Evolutionary conservation across 768 basidiomycete species (phyloP), one percentile per base, ranked within the genome.

Genomic region (Favolaschia claudopus): DNA sequence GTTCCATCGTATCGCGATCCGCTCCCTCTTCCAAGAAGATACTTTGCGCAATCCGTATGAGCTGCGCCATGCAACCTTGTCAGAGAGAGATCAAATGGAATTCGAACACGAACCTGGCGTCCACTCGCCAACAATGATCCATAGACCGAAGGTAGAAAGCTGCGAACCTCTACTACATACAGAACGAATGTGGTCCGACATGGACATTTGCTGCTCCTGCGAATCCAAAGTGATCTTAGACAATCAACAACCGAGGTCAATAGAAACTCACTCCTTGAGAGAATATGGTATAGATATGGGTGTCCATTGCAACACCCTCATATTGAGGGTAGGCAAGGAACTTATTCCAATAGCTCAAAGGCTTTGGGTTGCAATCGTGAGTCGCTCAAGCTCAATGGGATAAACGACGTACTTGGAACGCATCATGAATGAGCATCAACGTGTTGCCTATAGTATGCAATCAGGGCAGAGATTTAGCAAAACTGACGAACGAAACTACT

Each of bases 91-190:
- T 17, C 4, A 19, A 15, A 14, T 20, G 38, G n/a, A 7, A 42
- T 1, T 15, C 19, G 15, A 32, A 25, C 3, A 44, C 46, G 10
- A 39, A 59, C 62, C 62, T 20, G 91, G 83, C 1, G 90, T 87
- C 88, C 92, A 97, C 76, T 97, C 95, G 37, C 95, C 94, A 24
- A 95, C 92, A 39, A 95, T 79, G 15, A 85, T 81, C 94, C 92
- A 94, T 25, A 95, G 81, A 34, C 84, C 80, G 64, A 86, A 87
- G 19, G 68, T 64, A 0, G 82, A 69, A 7, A 93, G 79, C 1
- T 75, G 66, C 10, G 77, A 73, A 13, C 74, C 78, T 33, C 75
- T 70, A 45, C 63, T 62, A 66, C 92, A 94, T 5, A 88, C 89
- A 3, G 79, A 68, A 44, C 73, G 60, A 36, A 93, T 89, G 65